Evolutionary conservation across 73 alveolate genomes (phyloP), one percentile per base, ranked within the genome.

Genomic region (Breviolum minutum): DNA sequence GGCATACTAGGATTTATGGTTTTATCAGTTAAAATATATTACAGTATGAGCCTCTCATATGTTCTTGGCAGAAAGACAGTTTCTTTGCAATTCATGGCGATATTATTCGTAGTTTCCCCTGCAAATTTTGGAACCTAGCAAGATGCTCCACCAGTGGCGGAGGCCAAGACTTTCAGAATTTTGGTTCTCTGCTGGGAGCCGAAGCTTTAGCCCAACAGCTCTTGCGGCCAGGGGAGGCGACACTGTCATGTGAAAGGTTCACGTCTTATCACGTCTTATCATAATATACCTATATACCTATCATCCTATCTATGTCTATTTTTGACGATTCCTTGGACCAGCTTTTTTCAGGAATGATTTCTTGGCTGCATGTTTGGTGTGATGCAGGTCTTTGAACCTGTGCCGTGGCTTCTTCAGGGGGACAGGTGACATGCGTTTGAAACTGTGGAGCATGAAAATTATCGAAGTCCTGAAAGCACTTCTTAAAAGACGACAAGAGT

Each of bases 221-320:
- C 8, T 30, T 90, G 73, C 96, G 96, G 63, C 96, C 96, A 11
- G 96, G 96, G 61, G 96, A 90, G 94, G 94, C 94, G 63, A 2
- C 61, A 40, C 54, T 40, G 54, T 40, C 54, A 40, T 40, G 54
- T 40, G 54, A 40, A 40, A 40, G 54, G 0, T 40, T 40, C 54
- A 40, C 54, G 0, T 40, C 54, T 40, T 40, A 40, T 40, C 54
- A 40, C 54, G 0, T 40, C 54, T 40, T 40, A 40, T 40, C 54
- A 40, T 40, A 3, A 40, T 40, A 40, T 40, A 40, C 54, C 54
- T 0, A 40, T 3, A 40, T 40, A 40, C 54, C 54, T 40, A 40
- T 40, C 54, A n/a, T n/a, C 3, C 0, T 40, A 3, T 40, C 54
- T 40, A 40, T 40, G 54, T 40, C 54, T 2, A 40, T 40, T 0